Conservation (phyloP, 1,284 basidiomycete species). For the Ganoderma sinense region DNA sequence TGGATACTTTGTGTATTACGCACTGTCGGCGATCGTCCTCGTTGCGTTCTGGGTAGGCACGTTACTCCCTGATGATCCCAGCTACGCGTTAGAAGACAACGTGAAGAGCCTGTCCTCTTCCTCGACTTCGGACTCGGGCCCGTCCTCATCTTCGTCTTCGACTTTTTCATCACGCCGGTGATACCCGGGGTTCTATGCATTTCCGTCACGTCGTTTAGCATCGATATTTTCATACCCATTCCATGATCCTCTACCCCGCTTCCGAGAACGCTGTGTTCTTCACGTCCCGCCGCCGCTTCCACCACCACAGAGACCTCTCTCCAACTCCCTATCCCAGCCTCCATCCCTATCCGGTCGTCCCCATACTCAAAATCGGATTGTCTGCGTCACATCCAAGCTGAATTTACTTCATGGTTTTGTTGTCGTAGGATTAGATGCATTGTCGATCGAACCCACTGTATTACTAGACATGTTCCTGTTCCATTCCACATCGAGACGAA, state of each 20-base stretch:
- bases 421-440: not conserved
- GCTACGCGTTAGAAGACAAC: not conserved
- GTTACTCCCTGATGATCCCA: constrained; percentile 45
- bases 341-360: not conserved
- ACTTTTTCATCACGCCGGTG: not conserved
- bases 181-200: not conserved
- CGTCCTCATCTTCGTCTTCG: not conserved
- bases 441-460: too few species aligned
- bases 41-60: constrained; percentile 41
- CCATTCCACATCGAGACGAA: too few species aligned
- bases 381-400: not conserved
- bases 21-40: constrained; percentile 50
- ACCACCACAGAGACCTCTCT: too few species aligned
- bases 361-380: not conserved
- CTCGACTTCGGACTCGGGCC: not conserved
- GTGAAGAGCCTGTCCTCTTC: not conserved
- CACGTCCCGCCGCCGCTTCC: not conserved
- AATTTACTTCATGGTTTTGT: not conserved
- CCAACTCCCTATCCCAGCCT: not conserved
- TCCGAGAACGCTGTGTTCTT: not conserved
- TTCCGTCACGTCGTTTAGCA: not conserved
- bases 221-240: not conserved
- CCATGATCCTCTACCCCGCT: too few species aligned
- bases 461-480: too few species aligned
- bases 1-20: constrained; percentile 71